Conservation (phyloP, 495 filamentous ascomycete species). For the Penicillium waksmanii region DNA sequence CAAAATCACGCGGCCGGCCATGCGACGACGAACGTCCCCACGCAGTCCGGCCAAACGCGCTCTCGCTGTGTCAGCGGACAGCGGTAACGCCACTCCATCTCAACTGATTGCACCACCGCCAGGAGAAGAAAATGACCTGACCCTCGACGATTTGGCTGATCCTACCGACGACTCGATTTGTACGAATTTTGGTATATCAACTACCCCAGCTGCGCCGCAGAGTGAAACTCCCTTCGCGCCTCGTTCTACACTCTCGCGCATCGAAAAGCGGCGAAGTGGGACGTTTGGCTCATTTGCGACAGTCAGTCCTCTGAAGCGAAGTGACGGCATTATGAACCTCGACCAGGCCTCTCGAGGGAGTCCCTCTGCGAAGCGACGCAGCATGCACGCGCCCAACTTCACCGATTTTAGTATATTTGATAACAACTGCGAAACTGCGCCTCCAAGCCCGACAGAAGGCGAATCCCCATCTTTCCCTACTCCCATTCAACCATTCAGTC, state of each 20-base stretch:
- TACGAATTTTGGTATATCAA: conserved; percentile 47
- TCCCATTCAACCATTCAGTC: conserved; percentile 38
- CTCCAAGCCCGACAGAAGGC: conserved; percentile 30
- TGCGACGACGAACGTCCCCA: conserved; percentile 65
- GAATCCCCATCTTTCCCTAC: conserved; percentile 32
- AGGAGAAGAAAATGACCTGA: conserved; percentile 60
- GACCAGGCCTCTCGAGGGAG: conserved; percentile 78
- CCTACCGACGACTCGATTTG: conserved; percentile 31
- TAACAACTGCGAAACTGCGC: conserved; percentile 36
- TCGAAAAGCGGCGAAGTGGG: conserved; percentile 53
- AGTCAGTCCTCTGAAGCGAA: conserved; percentile 89
- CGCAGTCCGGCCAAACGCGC: conserved; percentile 77
- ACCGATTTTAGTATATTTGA: conserved; percentile 74
- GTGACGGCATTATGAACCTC: conserved; percentile 85
- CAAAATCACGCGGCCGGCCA: conserved; percentile 49
- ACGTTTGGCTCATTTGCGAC: conserved; percentile 56
- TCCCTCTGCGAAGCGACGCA: conserved; percentile 84
- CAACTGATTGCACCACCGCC: conserved; percentile 39
- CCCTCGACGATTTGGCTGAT: conserved; percentile 28
- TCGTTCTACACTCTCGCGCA: conserved; percentile 48
- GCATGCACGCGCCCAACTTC: conserved; percentile 69
- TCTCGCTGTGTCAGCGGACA: conserved; percentile 68
- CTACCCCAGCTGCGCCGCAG: conserved; percentile 34
- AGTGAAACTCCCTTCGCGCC: conserved; percentile 50
- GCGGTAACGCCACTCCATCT: conserved; percentile 65